Evolutionary conservation across 495 filamentous ascomycete species (phyloP), one percentile per base, ranked within the genome.

Genomic region (Penicillium lagena): DNA sequence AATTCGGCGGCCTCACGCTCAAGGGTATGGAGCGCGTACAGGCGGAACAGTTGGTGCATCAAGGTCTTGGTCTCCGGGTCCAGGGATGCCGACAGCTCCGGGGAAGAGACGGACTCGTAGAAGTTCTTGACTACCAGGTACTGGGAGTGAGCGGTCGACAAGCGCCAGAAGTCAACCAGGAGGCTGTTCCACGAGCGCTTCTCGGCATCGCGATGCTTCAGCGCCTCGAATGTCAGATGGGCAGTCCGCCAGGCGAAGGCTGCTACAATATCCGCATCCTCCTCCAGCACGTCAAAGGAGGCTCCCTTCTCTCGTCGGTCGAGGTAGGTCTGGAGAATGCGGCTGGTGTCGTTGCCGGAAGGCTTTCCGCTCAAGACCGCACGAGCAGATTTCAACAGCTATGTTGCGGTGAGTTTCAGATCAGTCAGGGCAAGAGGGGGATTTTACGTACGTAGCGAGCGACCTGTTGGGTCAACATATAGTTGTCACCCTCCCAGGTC

Each of bases 401-500:
- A 39, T 35, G 35, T 6, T 29, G 27, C 52, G 58, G 39, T 54
- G 12, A 12, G 1, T 14, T 10, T 9, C 11, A n/a, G n/a, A 7
- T 11, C 3, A 39, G 7, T 11, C 2, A 6, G 8, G 14, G 12
- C n/a, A 9, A 12, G 29, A 37, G 35, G 13, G 12, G 27, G 28
- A 35, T 33, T 12, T 2, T n/a, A 55, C 64, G 47, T 60, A 75
- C 67, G 52, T 86, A 86, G 50, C 83, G 72, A 4, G 82, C 80
- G n/a, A 86, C 83, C 67, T 89, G 85, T 54, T 88, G 85, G 30
- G 81, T 82, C 37, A 88, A 66, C 80, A 88, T 86, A 56, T 83
- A 87, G 66, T 88, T 88, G 59, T 88, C 85, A 34, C 85, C 82
- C 37, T 70, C 68, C 68, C 67, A 73, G 10, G 84, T 87, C 22